Evolutionary conservation across 192 early-diverging fungal species (phyloP), one percentile per base, ranked within the genome.

Genomic region (Backusella psychrophila): DNA sequence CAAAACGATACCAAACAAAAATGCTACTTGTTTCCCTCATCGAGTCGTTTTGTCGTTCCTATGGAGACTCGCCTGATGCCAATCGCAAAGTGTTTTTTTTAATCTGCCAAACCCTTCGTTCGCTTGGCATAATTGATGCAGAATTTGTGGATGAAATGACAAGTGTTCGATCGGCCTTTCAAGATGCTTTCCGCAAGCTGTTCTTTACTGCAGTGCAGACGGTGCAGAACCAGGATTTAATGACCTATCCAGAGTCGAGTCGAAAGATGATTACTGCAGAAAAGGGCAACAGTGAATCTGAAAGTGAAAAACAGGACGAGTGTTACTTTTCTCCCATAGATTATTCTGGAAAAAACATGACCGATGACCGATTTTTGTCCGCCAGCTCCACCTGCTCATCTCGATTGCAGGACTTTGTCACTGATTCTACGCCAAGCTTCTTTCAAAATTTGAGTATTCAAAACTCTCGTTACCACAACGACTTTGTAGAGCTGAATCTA

Each of bases 41-140:
- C 1, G 97, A 98, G 72, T 94, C 94, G 78, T 98, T 96, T 85
- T 96, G 95, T 77, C 81, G 88, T 38, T 81, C 96, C 23, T 97
- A 98, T 82, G 95, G 95, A 80, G 90, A 96, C 66, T 89, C 90
- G 44, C 94, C 94, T 2, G 90, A 96, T 78, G 88, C 91, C 56
- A 97, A 96, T 78, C 92, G 91, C 26, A 84, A 88, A 44, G 83
- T 97, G 19, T 98, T 98, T 74, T 95, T 93, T 74, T 83, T 94
- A 15, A 92, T 98, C 36, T 97, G 97, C 78, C 90, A 93, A 65
- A 96, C 93, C 7, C 84, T 98, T 14, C 91, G 87, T 38, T 85
- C 88, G 66, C 93, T 97, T 93, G 96, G 96, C 9, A 89, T 94
- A 23, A 90, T 94, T 67, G 89, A 90, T 65, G 87, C 90, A 35